These are phyloP conservation scores for Arachis monticola DNA, from an alignment of 331 rosid genomes.

Conservation along the genomic window DNA sequence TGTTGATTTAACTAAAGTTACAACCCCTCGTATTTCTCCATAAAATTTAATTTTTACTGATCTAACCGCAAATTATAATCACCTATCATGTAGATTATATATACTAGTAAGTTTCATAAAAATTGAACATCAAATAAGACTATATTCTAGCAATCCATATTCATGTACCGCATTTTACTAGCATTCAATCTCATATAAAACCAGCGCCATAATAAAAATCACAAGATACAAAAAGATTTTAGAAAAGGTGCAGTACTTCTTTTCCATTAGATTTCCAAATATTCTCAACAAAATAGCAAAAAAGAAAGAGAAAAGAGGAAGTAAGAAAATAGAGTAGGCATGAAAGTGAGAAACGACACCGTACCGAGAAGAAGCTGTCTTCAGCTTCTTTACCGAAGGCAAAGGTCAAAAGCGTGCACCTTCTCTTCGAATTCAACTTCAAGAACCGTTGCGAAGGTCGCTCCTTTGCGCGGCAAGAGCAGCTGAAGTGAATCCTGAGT, in stretches of 20 bases:
- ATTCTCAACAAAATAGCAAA: background rate
- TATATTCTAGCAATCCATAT: too few relatives aligned
- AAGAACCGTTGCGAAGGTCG: constrained; percentile 35
- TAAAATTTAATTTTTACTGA: too few relatives aligned
- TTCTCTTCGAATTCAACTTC: constrained; percentile 41
- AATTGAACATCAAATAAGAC: too few relatives aligned
- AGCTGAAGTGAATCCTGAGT: constrained; percentile 39
- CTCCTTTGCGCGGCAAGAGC: constrained; percentile 29
- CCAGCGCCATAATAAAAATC: too few relatives aligned
- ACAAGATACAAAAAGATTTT: background rate
- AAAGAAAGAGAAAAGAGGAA: background rate
- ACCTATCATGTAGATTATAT: too few relatives aligned
- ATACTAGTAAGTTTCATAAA: too few relatives aligned
- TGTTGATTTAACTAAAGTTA: too few relatives aligned
- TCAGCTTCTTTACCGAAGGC: constrained; percentile 75
- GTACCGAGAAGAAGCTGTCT: constrained; percentile 67
- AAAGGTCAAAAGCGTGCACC: constrained; percentile 39
- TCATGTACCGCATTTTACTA: background rate
- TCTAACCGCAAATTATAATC: too few relatives aligned
- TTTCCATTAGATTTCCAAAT: constrained; percentile 7
- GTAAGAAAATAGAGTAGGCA: background rate
- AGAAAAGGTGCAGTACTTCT: background rate
- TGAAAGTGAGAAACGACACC: background rate
- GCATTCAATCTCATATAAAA: background rate
- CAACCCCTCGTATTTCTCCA: too few relatives aligned